Conservation (phyloP, 495 filamentous ascomycete species). For the Corynascus novoguineensis region DNA sequence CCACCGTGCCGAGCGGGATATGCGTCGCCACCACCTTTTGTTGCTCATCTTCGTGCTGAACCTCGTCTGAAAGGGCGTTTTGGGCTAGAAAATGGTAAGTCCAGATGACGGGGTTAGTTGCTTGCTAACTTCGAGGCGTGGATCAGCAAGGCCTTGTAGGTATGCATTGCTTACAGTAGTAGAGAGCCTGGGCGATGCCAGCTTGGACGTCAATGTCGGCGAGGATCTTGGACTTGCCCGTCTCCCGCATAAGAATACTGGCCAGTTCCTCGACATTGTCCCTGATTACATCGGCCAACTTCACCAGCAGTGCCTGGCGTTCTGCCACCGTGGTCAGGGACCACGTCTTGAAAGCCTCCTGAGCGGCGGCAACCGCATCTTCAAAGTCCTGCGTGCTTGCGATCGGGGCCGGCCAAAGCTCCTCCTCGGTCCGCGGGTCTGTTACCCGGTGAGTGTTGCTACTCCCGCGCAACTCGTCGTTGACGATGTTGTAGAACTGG, state of each 20-base stretch:
- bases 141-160: no score
- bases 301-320: constrained; percentile 50
- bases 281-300: constrained; percentile 42
- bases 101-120: no score
- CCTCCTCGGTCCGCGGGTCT: constrained; percentile 45
- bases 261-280: constrained; percentile 34
- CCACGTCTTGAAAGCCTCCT: constrained; percentile 44
- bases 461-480: constrained; percentile 38
- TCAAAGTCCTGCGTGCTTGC: constrained; percentile 44
- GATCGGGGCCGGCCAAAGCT: constrained; percentile 42
- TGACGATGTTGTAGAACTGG: constrained; percentile 44
- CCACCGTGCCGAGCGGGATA: constrained; percentile 49
- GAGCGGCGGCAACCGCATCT: constrained; percentile 44
- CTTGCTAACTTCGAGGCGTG: no score
- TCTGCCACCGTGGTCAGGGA: constrained; percentile 35
- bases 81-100: no score
- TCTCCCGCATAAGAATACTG: constrained; percentile 37
- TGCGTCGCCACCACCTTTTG: constrained; percentile 45
- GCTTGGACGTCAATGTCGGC: constrained; percentile 27
- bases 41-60: constrained; percentile 49
- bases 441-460: constrained; percentile 34
- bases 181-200: constrained; percentile 22
- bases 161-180: no score
- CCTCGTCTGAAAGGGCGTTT: constrained; percentile 38
- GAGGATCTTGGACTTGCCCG: constrained; percentile 36